Evolutionary conservation across 2,329 filamentous ascomycete genomes (phyloP).

Genomic region (Aspergillus pseudoglaucus): DNA sequence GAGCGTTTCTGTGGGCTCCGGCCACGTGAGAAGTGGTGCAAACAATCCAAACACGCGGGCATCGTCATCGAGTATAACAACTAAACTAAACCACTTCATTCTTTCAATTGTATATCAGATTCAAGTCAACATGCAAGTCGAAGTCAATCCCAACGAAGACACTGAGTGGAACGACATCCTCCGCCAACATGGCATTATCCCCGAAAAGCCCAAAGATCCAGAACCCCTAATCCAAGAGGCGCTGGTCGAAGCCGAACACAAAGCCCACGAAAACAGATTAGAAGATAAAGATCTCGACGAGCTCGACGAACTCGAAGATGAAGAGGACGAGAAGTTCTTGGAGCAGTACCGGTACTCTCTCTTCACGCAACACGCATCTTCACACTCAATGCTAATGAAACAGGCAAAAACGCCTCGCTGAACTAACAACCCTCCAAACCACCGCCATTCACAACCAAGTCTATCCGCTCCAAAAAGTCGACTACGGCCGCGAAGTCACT

Average conservation of each 20-base stretch:
- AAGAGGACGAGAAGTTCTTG: constrained; percentile 89
- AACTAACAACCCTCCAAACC: constrained; percentile 67
- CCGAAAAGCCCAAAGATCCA: constrained; percentile 93
- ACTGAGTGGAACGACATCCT: constrained; percentile 99
- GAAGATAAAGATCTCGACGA: constrained; percentile 95
- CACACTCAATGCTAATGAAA: background rate
- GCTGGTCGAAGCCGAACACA: constrained; percentile 69
- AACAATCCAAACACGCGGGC: constrained; percentile 36
- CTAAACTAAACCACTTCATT: background rate
- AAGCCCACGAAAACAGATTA: constrained; percentile 85
- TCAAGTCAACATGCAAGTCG: constrained; percentile 55
- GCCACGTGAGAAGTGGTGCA: constrained; percentile 19
- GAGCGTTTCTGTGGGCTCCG: constrained; percentile 24
- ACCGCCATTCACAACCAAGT: constrained; percentile 81
- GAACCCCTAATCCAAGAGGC: constrained; percentile 96
- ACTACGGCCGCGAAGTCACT: constrained; percentile 86
- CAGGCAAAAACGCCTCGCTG: constrained; percentile 71
- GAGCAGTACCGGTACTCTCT: constrained; percentile 63
- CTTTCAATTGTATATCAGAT: background rate
- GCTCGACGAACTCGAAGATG: constrained; percentile 85
- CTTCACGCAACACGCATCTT: background rate
- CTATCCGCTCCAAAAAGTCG: constrained; percentile 88
- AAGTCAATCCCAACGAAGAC: constrained; percentile 91
- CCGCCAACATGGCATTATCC: constrained; percentile 91
- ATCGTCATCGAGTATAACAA: background rate